phyloP scores from a whole-genome alignment of 768 basidiomycete genomes.

The Tricholomella constricta region DNA sequence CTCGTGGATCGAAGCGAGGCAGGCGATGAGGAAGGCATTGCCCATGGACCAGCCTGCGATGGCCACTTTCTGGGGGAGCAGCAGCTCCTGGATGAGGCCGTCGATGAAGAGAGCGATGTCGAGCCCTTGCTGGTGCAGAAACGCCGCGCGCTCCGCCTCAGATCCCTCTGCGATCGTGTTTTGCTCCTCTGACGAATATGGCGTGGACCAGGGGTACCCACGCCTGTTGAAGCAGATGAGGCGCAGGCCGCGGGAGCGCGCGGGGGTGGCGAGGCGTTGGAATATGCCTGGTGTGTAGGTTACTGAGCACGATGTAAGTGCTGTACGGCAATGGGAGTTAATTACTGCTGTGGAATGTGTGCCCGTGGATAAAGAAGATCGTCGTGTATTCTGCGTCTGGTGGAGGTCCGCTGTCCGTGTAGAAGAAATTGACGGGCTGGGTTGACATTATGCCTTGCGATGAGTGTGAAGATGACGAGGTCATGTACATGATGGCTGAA shows the following conservation, averaged over 20 bases:
- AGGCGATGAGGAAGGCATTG: slow-evolving; percentile 21
- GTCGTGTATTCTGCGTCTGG: slow-evolving; percentile 22
- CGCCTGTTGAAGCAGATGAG: slow-evolving; percentile 36
- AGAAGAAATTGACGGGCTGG: slow-evolving; percentile 26
- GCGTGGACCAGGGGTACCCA: slow-evolving; percentile 33
- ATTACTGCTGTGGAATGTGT: slow-evolving; percentile 31
- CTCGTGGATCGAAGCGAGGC: slow-evolving; percentile 20
- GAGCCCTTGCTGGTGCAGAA: slow-evolving; percentile 28
- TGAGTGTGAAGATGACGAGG: too few relatives aligned
- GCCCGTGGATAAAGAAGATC: slow-evolving; percentile 31
- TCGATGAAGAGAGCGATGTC: slow-evolving; percentile 30
- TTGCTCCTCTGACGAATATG: slow-evolving; percentile 29
- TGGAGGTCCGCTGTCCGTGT: slow-evolving; percentile 30
- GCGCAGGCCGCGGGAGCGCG: slow-evolving; percentile 21
- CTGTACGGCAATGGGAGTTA: too few relatives aligned
- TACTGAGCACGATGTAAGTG: too few relatives aligned
- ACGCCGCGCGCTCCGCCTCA: slow-evolving; percentile 17
- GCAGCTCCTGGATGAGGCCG: slow-evolving; percentile 22
- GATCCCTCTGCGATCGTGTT: slow-evolving; percentile 12
- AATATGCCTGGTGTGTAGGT: slow-evolving; percentile 32
- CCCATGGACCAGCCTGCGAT: slow-evolving; percentile 35
- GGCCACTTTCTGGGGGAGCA: slow-evolving; percentile 18
- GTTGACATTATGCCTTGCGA: too few relatives aligned
- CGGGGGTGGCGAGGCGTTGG: slow-evolving; percentile 20
- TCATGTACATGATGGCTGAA: too few relatives aligned